Evolutionary conservation across 257 asterid genomes (phyloP).

Genomic region (Penstemon eatonii): DNA sequence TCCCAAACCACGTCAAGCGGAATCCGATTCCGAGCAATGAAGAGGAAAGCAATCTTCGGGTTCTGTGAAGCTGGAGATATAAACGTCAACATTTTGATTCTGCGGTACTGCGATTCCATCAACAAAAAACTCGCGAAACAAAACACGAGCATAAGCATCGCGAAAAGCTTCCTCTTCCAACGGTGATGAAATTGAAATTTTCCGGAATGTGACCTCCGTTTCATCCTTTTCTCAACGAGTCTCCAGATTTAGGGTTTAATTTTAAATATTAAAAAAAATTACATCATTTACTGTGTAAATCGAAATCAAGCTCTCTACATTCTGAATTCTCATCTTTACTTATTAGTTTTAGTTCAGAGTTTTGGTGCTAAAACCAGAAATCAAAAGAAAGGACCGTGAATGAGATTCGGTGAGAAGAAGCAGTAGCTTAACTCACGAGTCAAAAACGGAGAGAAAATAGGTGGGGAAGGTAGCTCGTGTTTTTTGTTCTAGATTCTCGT

Average conservation of each 20-base stretch:
- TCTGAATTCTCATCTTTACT: not conserved
- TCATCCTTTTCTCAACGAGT: constrained; percentile 34
- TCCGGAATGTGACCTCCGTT: constrained; percentile 50
- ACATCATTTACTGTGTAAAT: constrained; percentile 22
- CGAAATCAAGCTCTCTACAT: not conserved
- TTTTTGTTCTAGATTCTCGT: constrained; percentile 27
- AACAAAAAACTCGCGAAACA: constrained; percentile 58
- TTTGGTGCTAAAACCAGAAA: too few species aligned
- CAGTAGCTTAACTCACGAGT: constrained; percentile 31
- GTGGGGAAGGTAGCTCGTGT: constrained; percentile 24
- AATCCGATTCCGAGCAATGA: constrained; percentile 88
- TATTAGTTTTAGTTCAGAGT: too few species aligned
- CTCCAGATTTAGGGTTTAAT: constrained; percentile 31
- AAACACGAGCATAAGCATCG: constrained; percentile 46
- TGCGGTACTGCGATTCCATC: constrained; percentile 65
- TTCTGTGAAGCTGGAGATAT: constrained; percentile 50
- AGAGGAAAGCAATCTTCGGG: constrained; percentile 78
- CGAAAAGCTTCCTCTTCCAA: constrained; percentile 66
- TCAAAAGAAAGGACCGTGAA: not conserved
- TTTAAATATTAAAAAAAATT: not conserved
- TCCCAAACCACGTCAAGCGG: constrained; percentile 86
- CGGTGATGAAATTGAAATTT: constrained; percentile 62
- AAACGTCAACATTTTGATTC: constrained; percentile 48
- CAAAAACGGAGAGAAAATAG: constrained; percentile 13
- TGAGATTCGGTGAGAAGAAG: constrained; percentile 31